Conservation (phyloP, 805 yeast species). For the Yamadazyma paraphyllophila region DNA sequence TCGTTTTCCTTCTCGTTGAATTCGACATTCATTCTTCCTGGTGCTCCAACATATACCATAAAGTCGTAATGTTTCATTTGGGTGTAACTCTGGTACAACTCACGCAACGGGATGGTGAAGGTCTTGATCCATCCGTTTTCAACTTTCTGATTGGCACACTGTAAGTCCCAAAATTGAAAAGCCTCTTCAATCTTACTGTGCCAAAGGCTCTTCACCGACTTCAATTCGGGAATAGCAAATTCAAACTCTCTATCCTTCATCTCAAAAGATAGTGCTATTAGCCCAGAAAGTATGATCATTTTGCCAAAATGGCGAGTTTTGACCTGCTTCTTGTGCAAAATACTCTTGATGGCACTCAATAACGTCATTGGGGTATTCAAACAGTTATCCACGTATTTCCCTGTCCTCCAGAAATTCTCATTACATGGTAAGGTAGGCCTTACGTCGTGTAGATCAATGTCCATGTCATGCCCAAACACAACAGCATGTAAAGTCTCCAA, state of each 20-base stretch:
- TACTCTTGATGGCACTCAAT: slow-evolving; percentile 19
- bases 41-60: slow-evolving; percentile 28
- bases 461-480: slow-evolving; percentile 28
- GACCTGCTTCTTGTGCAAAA: slow-evolving; percentile 19
- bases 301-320: slow-evolving; percentile 20
- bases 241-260: slow-evolving; percentile 20
- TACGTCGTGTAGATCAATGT: slow-evolving; percentile 22
- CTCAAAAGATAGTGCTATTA: slow-evolving; percentile 18
- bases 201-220: slow-evolving; percentile 13
- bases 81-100: slow-evolving; percentile 22
- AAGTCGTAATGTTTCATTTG: slow-evolving; percentile 26
- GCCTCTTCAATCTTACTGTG: slow-evolving; percentile 13
- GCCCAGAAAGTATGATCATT: slow-evolving; percentile 18
- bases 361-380: slow-evolving; percentile 18
- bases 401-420: slow-evolving; percentile 23
- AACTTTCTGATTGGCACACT: slow-evolving; percentile 12
- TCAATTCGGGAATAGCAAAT: slow-evolving; percentile 19
- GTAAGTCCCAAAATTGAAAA: slow-evolving; percentile 13
- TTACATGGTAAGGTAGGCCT: slow-evolving; percentile 25
- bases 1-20: slow-evolving; percentile 37
- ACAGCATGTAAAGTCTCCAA: slow-evolving; percentile 34
- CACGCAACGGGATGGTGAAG: slow-evolving; percentile 17
- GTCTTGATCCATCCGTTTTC: slow-evolving; percentile 19
- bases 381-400: slow-evolving; percentile 13
- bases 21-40: slow-evolving; percentile 43